phyloP scores from a whole-genome alignment of 2,329 filamentous ascomycete species.

The Colletotrichum euphorbiae region DNA sequence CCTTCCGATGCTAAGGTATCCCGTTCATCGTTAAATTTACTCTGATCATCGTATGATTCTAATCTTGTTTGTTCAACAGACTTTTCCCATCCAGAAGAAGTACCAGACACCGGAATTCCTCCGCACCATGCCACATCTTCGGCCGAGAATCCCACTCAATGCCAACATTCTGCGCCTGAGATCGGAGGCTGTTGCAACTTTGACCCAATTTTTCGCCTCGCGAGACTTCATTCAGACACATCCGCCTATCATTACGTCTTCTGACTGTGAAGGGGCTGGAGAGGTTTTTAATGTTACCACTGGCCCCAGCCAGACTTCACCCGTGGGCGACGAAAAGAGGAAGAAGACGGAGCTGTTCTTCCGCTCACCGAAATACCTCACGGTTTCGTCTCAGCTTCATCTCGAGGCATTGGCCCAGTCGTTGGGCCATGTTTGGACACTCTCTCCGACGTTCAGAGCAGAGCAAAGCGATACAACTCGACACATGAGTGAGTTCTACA shows the following conservation, averaged over 20 bases:
- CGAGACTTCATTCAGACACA: constrained; percentile 85
- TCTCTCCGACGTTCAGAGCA: constrained; percentile 93
- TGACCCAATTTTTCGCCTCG: constrained; percentile 80
- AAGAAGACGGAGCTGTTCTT: constrained; percentile 74
- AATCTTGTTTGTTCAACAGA: constrained; percentile 60
- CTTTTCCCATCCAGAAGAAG: constrained; percentile 95
- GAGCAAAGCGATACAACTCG: constrained; percentile 93
- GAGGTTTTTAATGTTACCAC: constrained; percentile 85
- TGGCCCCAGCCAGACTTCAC: constrained; percentile 44
- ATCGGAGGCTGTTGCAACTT: constrained; percentile 79
- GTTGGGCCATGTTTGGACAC: constrained; percentile 90
- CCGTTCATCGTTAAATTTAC: constrained; percentile 40
- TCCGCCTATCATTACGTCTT: constrained; percentile 94
- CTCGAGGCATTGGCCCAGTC: constrained; percentile 92
- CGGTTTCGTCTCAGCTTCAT: constrained; percentile 94
- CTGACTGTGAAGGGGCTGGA: constrained; percentile 95
- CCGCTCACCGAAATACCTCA: constrained; percentile 88
- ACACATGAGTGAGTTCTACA: constrained; percentile 97
- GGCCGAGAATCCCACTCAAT: constrained; percentile 84
- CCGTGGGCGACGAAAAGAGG: constrained; percentile 49
- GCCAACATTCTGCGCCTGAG: constrained; percentile 83
- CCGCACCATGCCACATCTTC: constrained; percentile 87
- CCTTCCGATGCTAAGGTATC: constrained; percentile 82
- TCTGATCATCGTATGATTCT: background rate
- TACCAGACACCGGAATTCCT: constrained; percentile 92